phyloP scores from a whole-genome alignment of 1,284 basidiomycete genomes.

The Rhizoctonia solani region DNA sequence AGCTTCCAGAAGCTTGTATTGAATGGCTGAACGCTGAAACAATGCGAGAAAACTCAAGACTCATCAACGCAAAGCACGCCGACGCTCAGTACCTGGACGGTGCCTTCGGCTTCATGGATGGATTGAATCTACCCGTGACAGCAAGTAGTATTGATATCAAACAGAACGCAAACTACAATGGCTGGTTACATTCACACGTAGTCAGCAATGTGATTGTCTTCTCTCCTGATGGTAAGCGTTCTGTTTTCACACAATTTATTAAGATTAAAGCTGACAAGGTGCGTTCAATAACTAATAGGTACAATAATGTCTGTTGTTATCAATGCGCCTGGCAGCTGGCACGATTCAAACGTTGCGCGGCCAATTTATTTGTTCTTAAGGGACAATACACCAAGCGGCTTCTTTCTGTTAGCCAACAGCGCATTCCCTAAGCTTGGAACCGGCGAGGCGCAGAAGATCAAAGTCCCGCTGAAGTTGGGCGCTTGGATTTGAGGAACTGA shows the following conservation, averaged over 20 bases:
- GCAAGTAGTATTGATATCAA: constrained; percentile 47
- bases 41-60: too few relatives aligned
- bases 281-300: not conserved
- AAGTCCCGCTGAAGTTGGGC: constrained; percentile 50
- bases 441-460: too few relatives aligned
- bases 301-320: not conserved
- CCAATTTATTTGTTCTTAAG: not conserved
- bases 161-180: constrained; percentile 56
- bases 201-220: constrained; percentile 41
- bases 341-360: not conserved
- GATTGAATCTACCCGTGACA: constrained; percentile 42
- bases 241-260: not conserved
- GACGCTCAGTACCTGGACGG: too few relatives aligned
- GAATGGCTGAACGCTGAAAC: too few relatives aligned
- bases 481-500: constrained; percentile 42
- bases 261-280: not conserved
- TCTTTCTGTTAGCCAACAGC: constrained; percentile 52
- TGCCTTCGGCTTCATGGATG: constrained; percentile 42
- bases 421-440: constrained; percentile 50
- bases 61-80: too few relatives aligned
- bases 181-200: constrained; percentile 51
- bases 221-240: not conserved
- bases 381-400: not conserved
- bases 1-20: too few relatives aligned
- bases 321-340: not conserved